Percentiles rank a stretch among this genome's conserved stretches.
These are phyloP conservation scores for Elongisporangium prolatum DNA, from an alignment of 352 stramenopile genomes.

Conservation along the genomic window DNA sequence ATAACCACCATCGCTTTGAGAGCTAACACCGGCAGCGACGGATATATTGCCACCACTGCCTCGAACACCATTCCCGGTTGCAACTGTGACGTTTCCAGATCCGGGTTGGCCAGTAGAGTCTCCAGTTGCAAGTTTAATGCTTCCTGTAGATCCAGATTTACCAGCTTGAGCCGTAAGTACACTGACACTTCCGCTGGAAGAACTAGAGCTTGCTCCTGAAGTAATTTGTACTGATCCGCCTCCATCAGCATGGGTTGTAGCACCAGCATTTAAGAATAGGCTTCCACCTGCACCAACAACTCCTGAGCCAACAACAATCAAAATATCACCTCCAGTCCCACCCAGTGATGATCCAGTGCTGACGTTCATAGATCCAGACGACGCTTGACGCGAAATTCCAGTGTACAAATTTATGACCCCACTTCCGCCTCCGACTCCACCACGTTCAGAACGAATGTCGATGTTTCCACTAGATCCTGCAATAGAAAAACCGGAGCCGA, in stretches of 20 bases:
- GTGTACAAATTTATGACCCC: slow-evolving; percentile 44
- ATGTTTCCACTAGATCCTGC: slow-evolving; percentile 50
- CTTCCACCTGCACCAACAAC: slow-evolving; percentile 37
- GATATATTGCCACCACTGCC: slow-evolving; percentile 61
- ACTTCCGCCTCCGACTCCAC: slow-evolving; percentile 46
- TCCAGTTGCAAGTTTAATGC: slow-evolving; percentile 63
- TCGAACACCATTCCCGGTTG: slow-evolving; percentile 41
- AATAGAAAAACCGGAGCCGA: slow-evolving; percentile 42
- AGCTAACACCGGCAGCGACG: slow-evolving; percentile 35
- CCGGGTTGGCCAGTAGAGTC: slow-evolving; percentile 36
- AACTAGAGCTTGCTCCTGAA: slow-evolving; percentile 45
- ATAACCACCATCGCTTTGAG: slow-evolving; percentile 44
- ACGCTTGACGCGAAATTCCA: slow-evolving; percentile 30
- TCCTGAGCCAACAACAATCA: slow-evolving; percentile 44
- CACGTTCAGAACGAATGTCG: slow-evolving; percentile 49
- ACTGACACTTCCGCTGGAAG: slow-evolving; percentile 43
- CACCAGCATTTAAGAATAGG: slow-evolving; percentile 36
- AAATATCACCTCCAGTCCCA: slow-evolving; percentile 52
- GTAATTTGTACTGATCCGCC: slow-evolving; percentile 48
- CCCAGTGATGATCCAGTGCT: slow-evolving; percentile 51
- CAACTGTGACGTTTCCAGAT: slow-evolving; percentile 65
- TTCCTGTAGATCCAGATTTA: slow-evolving; percentile 64
- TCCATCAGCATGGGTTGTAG: slow-evolving; percentile 31
- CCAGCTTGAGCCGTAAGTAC: slow-evolving; percentile 51
- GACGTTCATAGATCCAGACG: slow-evolving; percentile 65